Percentiles rank a stretch among this genome's conserved stretches.
phyloP scores from a whole-genome alignment of 306 rosid species.

The Boehmeria nivea region DNA sequence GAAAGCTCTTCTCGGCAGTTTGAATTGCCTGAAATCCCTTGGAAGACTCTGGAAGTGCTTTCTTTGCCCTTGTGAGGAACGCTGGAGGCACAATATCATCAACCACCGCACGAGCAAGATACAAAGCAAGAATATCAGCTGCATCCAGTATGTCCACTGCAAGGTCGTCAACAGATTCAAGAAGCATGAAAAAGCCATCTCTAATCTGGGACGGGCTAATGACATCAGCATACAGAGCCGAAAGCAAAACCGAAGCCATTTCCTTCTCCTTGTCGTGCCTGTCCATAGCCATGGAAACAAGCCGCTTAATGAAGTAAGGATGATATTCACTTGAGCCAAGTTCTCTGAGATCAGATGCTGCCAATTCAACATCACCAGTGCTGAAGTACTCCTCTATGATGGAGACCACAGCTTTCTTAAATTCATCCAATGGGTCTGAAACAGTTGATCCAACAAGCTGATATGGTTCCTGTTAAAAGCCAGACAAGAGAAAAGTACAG shows the following conservation, averaged over 20 bases:
- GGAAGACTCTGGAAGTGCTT: conserved; percentile 80
- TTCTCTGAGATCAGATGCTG: conserved; percentile 85
- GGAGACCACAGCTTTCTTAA: conserved; percentile 81
- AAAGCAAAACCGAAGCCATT: conserved; percentile 95
- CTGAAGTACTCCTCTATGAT: conserved; percentile 85
- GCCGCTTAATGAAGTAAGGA: conserved; percentile 90
- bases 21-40: conserved; percentile 66
- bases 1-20: conserved; percentile 45
- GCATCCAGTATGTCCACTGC: conserved; percentile 92
- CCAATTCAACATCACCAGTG: conserved; percentile 74
- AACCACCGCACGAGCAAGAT: conserved; percentile 95
- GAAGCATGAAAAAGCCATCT: conserved; percentile 88
- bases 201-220: conserved; percentile 82
- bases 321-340: conserved; percentile 82
- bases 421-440: conserved; percentile 85
- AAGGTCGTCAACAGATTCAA: conserved; percentile 97
- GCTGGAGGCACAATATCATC: conserved; percentile 98
- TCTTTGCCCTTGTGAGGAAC: conserved; percentile 73
- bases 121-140: conserved; percentile 88
- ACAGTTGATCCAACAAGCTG: conserved; percentile 79
- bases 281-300: conserved; percentile 93
- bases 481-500: neutral
- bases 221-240: conserved; percentile 92
- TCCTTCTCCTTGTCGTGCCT: conserved; percentile 98
- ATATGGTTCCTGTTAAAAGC: conserved; percentile 75